Base-by-base conservation (phyloP, 108 stramenopile species). In the Seminavis robusta region DNA sequence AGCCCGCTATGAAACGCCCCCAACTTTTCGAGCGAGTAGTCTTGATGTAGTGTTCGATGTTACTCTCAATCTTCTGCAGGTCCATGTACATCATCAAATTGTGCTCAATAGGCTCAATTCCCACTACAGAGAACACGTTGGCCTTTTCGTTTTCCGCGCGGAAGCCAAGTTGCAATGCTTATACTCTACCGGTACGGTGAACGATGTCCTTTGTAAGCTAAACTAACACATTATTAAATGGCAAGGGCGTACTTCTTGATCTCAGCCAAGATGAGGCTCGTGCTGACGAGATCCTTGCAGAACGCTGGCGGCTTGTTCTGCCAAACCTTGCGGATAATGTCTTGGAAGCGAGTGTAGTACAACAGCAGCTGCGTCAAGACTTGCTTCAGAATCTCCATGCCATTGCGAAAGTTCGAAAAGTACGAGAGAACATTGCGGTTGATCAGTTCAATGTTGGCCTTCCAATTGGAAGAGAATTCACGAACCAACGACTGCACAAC, bases 301-400 rank as follows among this genome's bases (percentile, higher is more conserved):
- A 97, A 97, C 11, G 90, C 60, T 1, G 97, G 97, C 17, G 88
- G 82, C 40, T 82, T 79, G 30, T 61, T 71, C 49, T 83, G 76
- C 81, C 82, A 93, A 26, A 86, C 76, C 67, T 89, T 94, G 30
- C 90, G 81, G 63, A 98, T 89, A 34, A 95, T 73, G 73, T 94
- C 94, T 59, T 96, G 97, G 62, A 99, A 97, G n/a, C 98, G 63
- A 17, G 96, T 97, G 74, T 98, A 97, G 67, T 97, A 98, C 31
- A 97, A 63, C 1, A 99, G 80, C 21, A 98, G 69, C 66, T 97
- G 97, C 31, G 97, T 97, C 52, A 98, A 63, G 13, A 95, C 94
- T 75, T 97, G 95, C 79, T 99, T 99, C 33, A 99, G 74, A 52
- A 99, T 94, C 55, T 97, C 98, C 96, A 97, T 96, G 17, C 97